These are phyloP conservation scores for Tylopilus rubrobrunneus DNA, from an alignment of 768 basidiomycete species.

Conservation along the genomic window DNA sequence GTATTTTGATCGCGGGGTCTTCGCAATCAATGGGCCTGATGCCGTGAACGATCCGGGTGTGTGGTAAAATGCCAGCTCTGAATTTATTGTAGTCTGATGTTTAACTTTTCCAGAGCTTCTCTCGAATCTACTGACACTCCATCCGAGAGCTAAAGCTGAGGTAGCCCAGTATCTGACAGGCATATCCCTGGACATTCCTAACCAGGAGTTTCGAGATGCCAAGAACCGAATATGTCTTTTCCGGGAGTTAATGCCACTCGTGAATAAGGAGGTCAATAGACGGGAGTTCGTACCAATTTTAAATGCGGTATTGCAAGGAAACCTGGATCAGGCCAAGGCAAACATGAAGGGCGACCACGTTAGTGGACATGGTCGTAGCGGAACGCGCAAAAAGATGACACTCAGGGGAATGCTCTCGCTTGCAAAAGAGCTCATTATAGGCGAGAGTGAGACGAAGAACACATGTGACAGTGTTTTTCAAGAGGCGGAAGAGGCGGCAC, in stretches of 20 bases:
- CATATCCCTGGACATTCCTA: slow-evolving; percentile 2
- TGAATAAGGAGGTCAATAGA: neutral
- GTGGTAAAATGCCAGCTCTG: neutral
- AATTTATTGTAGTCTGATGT: neutral
- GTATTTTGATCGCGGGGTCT: slow-evolving; percentile 13
- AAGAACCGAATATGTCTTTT: slow-evolving; percentile 18
- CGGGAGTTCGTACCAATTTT: neutral
- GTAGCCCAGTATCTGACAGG: neutral
- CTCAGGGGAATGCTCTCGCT: neutral
- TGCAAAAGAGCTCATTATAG: neutral
- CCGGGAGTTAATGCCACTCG: neutral
- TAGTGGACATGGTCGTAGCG: neutral
- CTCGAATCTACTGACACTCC: neutral
- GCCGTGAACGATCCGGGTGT: slow-evolving; percentile 1
- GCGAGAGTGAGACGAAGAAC: neutral
- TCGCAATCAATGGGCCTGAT: neutral
- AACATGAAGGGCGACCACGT: neutral
- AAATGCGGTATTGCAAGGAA: slow-evolving; percentile 2
- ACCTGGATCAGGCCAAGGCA: slow-evolving; percentile 3
- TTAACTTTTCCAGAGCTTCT: slow-evolving; percentile 9
- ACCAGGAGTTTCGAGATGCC: slow-evolving; percentile 5
- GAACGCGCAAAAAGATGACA: neutral
- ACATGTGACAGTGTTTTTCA: neutral
- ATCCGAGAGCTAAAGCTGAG: slow-evolving; percentile 13
- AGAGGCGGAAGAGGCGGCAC: neutral